Percentiles rank a stretch among this genome's conserved stretches.
These are phyloP conservation scores for Cyclostephanos tholiformis DNA, from an alignment of 108 stramenopile genomes.

Conservation along the genomic window DNA sequence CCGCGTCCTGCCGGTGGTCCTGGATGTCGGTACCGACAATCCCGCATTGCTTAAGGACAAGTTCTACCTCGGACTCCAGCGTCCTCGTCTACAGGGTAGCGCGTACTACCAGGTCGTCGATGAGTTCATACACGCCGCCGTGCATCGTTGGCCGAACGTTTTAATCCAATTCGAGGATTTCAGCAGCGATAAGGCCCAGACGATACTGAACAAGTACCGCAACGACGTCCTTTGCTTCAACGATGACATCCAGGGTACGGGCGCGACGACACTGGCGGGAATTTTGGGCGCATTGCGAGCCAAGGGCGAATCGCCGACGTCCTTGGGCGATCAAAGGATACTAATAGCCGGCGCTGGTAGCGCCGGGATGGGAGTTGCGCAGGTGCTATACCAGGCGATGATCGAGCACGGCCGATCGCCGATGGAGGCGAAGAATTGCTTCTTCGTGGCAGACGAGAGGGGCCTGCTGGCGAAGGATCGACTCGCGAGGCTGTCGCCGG, in stretches of 20 bases:
- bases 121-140: slow-evolving; percentile 96
- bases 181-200: slow-evolving; percentile 78
- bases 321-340: slow-evolving; percentile 86
- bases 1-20: slow-evolving; percentile 91
- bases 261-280: slow-evolving; percentile 88
- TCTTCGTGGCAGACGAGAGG: slow-evolving; percentile 85
- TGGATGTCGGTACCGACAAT: slow-evolving; percentile 99
- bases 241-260: slow-evolving; percentile 99
- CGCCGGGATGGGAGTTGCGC: slow-evolving; percentile 94
- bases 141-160: slow-evolving; percentile 92
- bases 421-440: slow-evolving; percentile 73
- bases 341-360: slow-evolving; percentile 91
- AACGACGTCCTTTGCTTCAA: slow-evolving; percentile 93
- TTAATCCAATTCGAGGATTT: slow-evolving; percentile 99
- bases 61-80: slow-evolving; percentile 92
- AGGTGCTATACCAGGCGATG: slow-evolving; percentile 85
- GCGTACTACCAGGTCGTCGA: slow-evolving; percentile 90
- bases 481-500: slow-evolving; percentile 55
- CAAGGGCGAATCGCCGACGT: slow-evolving; percentile 66
- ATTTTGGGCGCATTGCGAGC: slow-evolving; percentile 81
- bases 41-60: slow-evolving; percentile 86
- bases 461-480: slow-evolving; percentile 78
- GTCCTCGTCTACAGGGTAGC: slow-evolving; percentile 75
- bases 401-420: slow-evolving; percentile 80
- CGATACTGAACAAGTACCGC: slow-evolving; percentile 91